Conservation (phyloP, 2,329 filamentous ascomycete species). For the Westerdykella sp. region DNA sequence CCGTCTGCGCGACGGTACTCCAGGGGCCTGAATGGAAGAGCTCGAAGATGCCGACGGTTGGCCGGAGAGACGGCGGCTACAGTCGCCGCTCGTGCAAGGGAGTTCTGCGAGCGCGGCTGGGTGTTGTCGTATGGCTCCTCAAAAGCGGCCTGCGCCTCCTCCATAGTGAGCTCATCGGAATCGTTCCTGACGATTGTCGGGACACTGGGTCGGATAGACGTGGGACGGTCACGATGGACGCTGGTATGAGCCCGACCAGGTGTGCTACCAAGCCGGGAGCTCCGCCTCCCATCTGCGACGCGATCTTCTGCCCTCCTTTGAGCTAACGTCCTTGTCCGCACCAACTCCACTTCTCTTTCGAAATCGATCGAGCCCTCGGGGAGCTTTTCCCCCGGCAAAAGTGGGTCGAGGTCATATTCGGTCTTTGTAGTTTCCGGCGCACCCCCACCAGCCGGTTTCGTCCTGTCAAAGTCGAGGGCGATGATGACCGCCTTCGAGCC, state of each 20-base stretch:
- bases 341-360: conserved; percentile 37
- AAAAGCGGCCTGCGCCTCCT: conserved; percentile 34
- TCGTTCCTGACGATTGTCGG: conserved; percentile 20
- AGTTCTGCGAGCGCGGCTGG: conserved; percentile 36
- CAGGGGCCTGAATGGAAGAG: conserved; percentile 48
- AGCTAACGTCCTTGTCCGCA: conserved; percentile 34
- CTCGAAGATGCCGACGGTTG: conserved; percentile 60
- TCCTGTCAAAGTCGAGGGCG: conserved; percentile 36
- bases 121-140: conserved; percentile 38
- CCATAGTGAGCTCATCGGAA: conserved; percentile 26
- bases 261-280: conserved; percentile 21
- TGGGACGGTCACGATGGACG: conserved; percentile 12
- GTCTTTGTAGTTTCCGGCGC: conserved; percentile 24
- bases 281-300: conserved; percentile 16
- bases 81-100: conserved; percentile 40
- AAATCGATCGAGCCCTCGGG: conserved; percentile 38
- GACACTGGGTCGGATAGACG: conserved; percentile 12
- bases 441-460: conserved; percentile 15
- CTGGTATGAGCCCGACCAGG: conserved; percentile 29
- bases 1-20: conserved; percentile 66
- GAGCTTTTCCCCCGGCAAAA: conserved; percentile 34
- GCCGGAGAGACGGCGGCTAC: conserved; percentile 60
- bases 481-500: conserved; percentile 35
- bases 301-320: conserved; percentile 31
- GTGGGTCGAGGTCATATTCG: conserved; percentile 34